phyloP scores from a whole-genome alignment of 768 basidiomycete genomes.

The Mycena leptocephala region DNA sequence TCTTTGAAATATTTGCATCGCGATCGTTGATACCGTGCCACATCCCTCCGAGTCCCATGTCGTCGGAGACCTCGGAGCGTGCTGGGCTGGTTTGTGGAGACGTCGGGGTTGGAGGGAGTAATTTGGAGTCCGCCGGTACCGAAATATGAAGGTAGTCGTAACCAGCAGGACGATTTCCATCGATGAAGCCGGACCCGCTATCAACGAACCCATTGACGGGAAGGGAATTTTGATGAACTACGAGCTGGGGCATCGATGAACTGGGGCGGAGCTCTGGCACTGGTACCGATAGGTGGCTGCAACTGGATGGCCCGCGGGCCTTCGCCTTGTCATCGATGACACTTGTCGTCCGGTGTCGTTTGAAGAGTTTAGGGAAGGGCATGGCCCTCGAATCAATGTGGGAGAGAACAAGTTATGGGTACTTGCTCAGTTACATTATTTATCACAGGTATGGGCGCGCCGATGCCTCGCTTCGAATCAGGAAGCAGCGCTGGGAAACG shows the following conservation, averaged over 20 bases:
- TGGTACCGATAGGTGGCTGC: not conserved
- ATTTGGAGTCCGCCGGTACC: not conserved
- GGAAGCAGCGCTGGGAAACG: too few relatives aligned
- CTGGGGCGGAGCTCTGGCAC: not conserved
- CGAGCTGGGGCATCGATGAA: slow-evolving; percentile 7
- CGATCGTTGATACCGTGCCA: slow-evolving; percentile 8
- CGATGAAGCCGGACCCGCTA: not conserved
- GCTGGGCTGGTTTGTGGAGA: slow-evolving; percentile 7
- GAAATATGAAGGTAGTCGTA: not conserved
- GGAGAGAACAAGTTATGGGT: not conserved
- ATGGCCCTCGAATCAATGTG: not conserved
- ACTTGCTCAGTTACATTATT: too few relatives aligned
- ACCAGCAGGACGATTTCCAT: not conserved
- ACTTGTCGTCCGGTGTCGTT: slow-evolving; percentile 19
- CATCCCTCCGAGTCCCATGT: slow-evolving; percentile 9
- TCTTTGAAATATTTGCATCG: not conserved
- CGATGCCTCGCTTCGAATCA: too few relatives aligned
- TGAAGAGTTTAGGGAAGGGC: slow-evolving; percentile 26
- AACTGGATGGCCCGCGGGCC: not conserved
- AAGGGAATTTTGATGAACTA: not conserved
- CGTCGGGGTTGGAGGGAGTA: slow-evolving; percentile 9
- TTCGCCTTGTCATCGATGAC: not conserved
- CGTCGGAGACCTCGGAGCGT: not conserved
- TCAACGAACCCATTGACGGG: not conserved
- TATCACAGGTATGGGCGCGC: too few relatives aligned